Conservation (phyloP, 1,284 basidiomycete genomes). For the Phellopilus nigrolimitatus region DNA sequence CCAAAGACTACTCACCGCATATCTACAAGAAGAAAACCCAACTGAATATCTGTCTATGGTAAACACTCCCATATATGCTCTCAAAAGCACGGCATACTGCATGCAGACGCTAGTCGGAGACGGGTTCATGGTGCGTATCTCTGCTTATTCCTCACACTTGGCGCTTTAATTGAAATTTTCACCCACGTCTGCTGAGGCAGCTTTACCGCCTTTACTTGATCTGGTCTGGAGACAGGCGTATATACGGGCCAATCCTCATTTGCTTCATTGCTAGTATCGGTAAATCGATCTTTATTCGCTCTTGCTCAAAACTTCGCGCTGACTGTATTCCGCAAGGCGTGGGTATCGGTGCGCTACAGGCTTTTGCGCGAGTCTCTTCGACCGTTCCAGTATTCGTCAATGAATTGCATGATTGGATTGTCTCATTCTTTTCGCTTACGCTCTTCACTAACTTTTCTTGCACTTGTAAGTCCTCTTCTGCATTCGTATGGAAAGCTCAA, state of each 20-base stretch:
- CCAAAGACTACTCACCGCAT: conserved; percentile 15
- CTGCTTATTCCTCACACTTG: not conserved
- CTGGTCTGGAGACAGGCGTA: conserved; percentile 10
- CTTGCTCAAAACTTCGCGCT: not conserved
- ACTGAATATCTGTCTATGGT: conserved; percentile 23
- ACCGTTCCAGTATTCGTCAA: conserved; percentile 8
- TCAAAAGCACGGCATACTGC: conserved; percentile 30
- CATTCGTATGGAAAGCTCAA: no score
- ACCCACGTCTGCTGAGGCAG: not conserved
- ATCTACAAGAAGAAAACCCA: conserved; percentile 6
- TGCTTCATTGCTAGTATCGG: conserved; percentile 15
- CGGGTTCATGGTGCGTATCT: conserved; percentile 28
- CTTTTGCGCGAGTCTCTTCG: conserved; percentile 6
- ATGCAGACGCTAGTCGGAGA: conserved; percentile 33
- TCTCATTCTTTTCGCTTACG: conserved; percentile 16
- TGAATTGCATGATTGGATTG: conserved; percentile 15
- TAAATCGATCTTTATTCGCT: conserved; percentile 4
- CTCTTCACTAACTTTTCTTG: no score
- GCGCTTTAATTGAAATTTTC: not conserved
- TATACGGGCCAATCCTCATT: conserved; percentile 6
- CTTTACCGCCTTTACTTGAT: conserved; percentile 14
- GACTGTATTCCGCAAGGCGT: no score
- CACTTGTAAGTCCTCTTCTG: conserved; percentile 5
- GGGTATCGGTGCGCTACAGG: no score
- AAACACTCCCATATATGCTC: conserved; percentile 28